Evolutionary conservation across 495 filamentous ascomycete species (phyloP).

Genomic region (Mytilinidion resinicola): DNA sequence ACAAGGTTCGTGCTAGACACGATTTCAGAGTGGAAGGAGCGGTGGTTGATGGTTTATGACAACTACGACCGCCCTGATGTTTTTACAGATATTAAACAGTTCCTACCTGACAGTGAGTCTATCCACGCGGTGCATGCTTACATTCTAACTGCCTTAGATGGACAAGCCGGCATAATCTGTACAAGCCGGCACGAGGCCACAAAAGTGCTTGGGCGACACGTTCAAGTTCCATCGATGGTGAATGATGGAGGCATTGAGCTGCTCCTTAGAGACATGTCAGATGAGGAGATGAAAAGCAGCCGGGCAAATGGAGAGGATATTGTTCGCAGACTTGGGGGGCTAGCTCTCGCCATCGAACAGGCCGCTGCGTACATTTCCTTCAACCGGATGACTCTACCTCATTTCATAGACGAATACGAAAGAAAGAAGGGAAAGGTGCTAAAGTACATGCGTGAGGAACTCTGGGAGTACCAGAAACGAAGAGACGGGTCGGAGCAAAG

Average conservation of each 20-base stretch:
- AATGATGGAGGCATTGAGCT: constrained; percentile 29
- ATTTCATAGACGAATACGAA: constrained; percentile 25
- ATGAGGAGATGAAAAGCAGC: constrained; percentile 7
- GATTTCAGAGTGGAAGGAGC: constrained; percentile 11
- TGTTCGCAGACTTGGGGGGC: constrained; percentile 25
- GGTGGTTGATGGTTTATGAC: constrained; percentile 35
- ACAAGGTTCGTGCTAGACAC: constrained; percentile 21
- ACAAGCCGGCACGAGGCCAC: constrained; percentile 2
- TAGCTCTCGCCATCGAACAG: constrained; percentile 35
- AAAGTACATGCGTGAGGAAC: constrained; percentile 17
- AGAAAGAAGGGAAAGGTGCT: constrained; percentile 27
- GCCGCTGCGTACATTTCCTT: constrained; percentile 31
- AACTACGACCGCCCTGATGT: constrained; percentile 34
- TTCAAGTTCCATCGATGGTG: constrained; percentile 2
- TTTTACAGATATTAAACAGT: constrained; percentile 26
- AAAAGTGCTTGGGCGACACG: not conserved
- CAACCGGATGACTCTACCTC: constrained; percentile 11
- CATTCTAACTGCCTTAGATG: constrained; percentile 2
- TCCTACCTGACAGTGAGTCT: constrained; percentile 10
- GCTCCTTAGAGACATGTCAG: constrained; percentile 15
- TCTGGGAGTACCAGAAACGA: constrained; percentile 26
- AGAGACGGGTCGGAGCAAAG: constrained; percentile 9
- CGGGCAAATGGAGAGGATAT: constrained; percentile 17
- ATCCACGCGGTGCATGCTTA: constrained; percentile 11
- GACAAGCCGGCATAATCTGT: constrained; percentile 17